Evolutionary conservation across 1,284 basidiomycete genomes (phyloP), one percentile per base, ranked within the genome.

Genomic region (Puccinia triticina): DNA sequence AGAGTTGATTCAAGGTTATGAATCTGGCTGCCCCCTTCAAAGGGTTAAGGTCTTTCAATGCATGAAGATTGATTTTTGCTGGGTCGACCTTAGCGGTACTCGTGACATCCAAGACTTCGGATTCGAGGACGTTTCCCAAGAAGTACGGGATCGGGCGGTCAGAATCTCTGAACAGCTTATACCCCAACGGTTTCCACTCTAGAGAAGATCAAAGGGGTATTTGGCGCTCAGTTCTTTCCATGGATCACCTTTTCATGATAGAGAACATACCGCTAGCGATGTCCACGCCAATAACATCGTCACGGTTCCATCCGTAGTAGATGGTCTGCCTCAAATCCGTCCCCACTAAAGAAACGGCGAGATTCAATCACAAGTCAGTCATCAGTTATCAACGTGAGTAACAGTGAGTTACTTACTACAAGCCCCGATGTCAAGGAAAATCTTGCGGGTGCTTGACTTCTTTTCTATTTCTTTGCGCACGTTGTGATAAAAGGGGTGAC

Each of bases 261-360:
- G 37, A 34, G 7, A 43, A 43, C 40, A 43, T 43, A 76, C 74
- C 74, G 14, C n/a, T 37, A 40, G 40, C n/a, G 4, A 76, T 61
- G 32, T 76, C 74, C 16, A 76, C 43, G 12, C 55, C 74, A 57
- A 76, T n/a, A 16, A 43, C 57, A 50, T 76, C 34, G 21, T 76
- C 74, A 59, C 53, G 53, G 12, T 76, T 76, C 74, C 74, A 76
- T 43, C 74, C 74, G 11, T 76, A 21, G 37, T 11, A 48, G 4
- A 76, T 61, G 61, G 59, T 55, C 29, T 76, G 74, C 43, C 74
- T 57, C 32, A 76, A 37, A n/a, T 76, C 53, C 26, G 37, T 59
- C 21, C 55, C 74, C 74, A 76, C 74, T 76, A 48, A 32, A 43
- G 16, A 10, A 61, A 57, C 8, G 34, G 16, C 23, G 23, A 14